Base-by-base conservation (phyloP, 805 yeast species). In the Maudiozyma serrabonitensis region DNA sequence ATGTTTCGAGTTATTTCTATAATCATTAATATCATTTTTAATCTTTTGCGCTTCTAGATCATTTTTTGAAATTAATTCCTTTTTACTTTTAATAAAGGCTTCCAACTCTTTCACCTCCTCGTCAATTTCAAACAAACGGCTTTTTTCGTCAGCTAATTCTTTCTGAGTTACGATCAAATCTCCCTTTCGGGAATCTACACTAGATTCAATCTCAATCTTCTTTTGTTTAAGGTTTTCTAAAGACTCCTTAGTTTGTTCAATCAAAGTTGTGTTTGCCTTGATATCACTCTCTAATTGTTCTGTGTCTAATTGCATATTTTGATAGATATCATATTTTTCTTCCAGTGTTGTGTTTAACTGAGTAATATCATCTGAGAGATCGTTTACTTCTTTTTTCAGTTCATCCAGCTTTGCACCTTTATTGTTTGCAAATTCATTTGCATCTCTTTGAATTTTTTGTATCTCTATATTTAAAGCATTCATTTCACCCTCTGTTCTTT, bases 361-460 rank as follows among this genome's bases (percentile, higher is more conserved):
- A 2, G 56, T 59, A 0, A 76, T 58, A 43, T 74, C 66, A 6
- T 59, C 53, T 0, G 69, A 59, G 4, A 84, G 63, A 7, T 59
- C 54, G 11, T 61, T 58, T 23, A 84, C 72, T 52, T 84, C 88
- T 5, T 58, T 52, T 54, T 78, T 75, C 41, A 85, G 68, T 57
- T 84, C 79, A 45, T 78, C 79, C 51, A 95, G 71, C 63, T 91
- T 95, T 1, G 83, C 76, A 0, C 90, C 87, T 56, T 89, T 90
- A 63, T 95, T 84, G 42, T 70, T 70, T 51, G 77, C 79, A 62
- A 89, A 91, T 58, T 93, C 98, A 47, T 75, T 72, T 70, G 89
- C 86, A 63, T 93, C 98, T 16, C 70, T 75, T 59, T 85, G 86
- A 47, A 86, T 81, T 7, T 15, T 25, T 23, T 44, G 18, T 12